phyloP scores from a whole-genome alignment of 73 alveolate species.

The Paramecium biaurelia region DNA sequence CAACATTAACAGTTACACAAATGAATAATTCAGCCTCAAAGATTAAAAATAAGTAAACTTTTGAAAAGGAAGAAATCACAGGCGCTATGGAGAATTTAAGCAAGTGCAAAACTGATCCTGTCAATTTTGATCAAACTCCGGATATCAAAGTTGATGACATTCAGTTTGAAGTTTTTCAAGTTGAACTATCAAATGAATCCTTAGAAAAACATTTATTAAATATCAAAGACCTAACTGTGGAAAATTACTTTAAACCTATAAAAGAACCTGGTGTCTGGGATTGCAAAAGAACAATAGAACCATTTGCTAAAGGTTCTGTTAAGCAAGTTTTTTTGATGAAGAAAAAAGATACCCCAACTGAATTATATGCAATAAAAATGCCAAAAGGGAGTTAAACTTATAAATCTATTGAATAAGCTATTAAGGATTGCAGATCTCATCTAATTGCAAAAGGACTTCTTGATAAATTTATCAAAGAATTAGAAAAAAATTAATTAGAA shows the following conservation, averaged over 20 bases:
- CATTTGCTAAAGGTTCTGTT: background rate
- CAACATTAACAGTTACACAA: background rate
- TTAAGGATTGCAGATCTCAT: constrained; percentile 29
- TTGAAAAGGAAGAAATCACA: background rate
- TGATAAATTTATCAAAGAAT: background rate
- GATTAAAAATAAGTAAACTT: background rate
- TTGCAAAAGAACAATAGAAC: background rate
- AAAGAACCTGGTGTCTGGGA: background rate
- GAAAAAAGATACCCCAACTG: background rate
- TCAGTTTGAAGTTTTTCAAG: background rate
- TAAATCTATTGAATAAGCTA: background rate
- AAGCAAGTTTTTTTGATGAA: constrained; percentile 36
- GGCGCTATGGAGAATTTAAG: constrained; percentile 34
- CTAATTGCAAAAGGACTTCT: background rate
- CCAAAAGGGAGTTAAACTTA: background rate
- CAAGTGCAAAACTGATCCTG: background rate
- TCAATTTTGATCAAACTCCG: background rate
- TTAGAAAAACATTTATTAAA: background rate
- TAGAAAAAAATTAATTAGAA: background rate
- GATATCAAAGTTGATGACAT: background rate
- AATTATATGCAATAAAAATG: constrained; percentile 13
- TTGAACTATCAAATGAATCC: background rate
- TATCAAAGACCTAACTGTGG: background rate
- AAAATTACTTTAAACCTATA: background rate
- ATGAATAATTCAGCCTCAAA: constrained; percentile 3